Evolutionary conservation across 164 flowering plant genomes (phyloP).

Genomic region (Magnolia kwangsiensis): DNA sequence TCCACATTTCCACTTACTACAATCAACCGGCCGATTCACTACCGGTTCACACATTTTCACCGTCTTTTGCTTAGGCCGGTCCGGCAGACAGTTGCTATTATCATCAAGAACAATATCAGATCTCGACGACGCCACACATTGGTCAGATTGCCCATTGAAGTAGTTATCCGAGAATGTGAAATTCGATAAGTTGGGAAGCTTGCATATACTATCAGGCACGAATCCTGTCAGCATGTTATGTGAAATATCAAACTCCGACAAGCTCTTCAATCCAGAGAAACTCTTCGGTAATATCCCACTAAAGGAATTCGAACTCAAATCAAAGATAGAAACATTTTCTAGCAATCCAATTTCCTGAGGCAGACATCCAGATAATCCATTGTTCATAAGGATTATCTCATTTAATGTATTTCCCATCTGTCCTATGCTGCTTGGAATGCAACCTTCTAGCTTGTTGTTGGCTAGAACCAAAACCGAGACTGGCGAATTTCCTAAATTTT

Average conservation of each 20-base stretch:
- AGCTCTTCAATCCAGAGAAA: slow-evolving; percentile 16
- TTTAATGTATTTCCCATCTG: slow-evolving; percentile 38
- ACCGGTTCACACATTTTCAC: slow-evolving; percentile 21
- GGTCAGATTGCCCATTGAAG: slow-evolving; percentile 29
- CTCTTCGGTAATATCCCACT: slow-evolving; percentile 31
- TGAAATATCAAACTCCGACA: slow-evolving; percentile 31
- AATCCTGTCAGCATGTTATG: slow-evolving; percentile 36
- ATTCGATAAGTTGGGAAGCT: slow-evolving; percentile 28
- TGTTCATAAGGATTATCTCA: slow-evolving; percentile 36
- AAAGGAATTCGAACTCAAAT: slow-evolving; percentile 23
- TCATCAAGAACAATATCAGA: slow-evolving; percentile 20
- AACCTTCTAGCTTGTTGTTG: slow-evolving; percentile 35
- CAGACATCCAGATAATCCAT: slow-evolving; percentile 33
- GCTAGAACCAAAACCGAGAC: slow-evolving; percentile 40
- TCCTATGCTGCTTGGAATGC: slow-evolving; percentile 44
- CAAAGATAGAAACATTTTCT: slow-evolving; percentile 31
- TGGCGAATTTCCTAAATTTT: slow-evolving; percentile 34
- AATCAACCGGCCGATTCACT: slow-evolving; percentile 34
- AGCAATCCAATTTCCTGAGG: slow-evolving; percentile 38
- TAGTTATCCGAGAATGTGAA: slow-evolving; percentile 41
- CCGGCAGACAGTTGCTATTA: slow-evolving; percentile 33
- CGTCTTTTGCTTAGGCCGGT: slow-evolving; percentile 33
- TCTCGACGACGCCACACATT: slow-evolving; percentile 20
- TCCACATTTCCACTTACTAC: slow-evolving; percentile 35
- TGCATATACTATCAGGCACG: slow-evolving; percentile 32